Conservation (phyloP, 1,284 basidiomycete genomes). For the Marasmius oreades region DNA sequence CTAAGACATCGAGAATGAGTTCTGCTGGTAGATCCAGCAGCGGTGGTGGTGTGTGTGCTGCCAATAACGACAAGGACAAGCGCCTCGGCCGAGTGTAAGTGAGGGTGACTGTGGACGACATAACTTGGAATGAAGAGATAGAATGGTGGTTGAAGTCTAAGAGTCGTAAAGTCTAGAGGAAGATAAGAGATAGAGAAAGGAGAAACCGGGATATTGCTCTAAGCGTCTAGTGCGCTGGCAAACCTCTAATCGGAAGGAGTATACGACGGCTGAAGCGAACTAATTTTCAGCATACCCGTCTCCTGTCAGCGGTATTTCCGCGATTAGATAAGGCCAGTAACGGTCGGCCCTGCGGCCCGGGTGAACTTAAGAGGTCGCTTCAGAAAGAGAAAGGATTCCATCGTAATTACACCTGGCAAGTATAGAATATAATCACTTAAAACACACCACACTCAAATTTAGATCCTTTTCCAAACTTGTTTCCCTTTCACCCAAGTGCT, state of each 20-base stretch:
- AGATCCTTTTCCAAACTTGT: constrained; percentile 53
- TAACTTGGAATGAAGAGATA: constrained; percentile 22
- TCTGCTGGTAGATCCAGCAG: constrained; percentile 23
- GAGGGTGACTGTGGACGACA: constrained; percentile 18
- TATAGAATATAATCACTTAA: too few species aligned
- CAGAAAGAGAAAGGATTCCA: too few species aligned
- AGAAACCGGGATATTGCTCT: too few species aligned
- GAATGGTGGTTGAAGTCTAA: background rate
- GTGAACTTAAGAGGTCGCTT: too few species aligned
- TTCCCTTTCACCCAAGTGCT: constrained; percentile 81
- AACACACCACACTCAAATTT: background rate
- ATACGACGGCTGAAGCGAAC: too few species aligned
- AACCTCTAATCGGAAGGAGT: background rate
- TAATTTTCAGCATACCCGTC: background rate
- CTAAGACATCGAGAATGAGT: constrained; percentile 32
- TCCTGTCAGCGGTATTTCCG: too few species aligned
- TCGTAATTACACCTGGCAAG: too few species aligned
- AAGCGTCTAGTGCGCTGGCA: background rate
- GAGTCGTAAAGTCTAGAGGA: background rate
- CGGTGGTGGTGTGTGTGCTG: constrained; percentile 12
- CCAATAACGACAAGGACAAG: constrained; percentile 27
- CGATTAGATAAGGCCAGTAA: too few species aligned
- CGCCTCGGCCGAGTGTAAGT: constrained; percentile 20
- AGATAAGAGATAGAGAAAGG: background rate
- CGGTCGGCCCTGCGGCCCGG: too few species aligned